Conservation (phyloP, 140 eudicot genomes). For the Stevia rebaudiana region DNA sequence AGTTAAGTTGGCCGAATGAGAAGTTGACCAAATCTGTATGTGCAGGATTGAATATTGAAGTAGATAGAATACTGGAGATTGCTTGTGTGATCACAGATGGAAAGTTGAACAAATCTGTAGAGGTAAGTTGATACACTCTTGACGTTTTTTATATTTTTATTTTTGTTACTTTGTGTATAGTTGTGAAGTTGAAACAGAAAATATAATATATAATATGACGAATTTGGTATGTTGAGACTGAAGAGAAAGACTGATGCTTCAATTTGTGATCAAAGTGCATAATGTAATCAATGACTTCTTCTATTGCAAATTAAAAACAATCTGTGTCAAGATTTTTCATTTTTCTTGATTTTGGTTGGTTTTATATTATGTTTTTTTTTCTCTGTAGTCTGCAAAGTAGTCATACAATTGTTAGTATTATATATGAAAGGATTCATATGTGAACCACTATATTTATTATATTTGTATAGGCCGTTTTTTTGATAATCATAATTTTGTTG, state of each 20-base stretch:
- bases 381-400: not conserved
- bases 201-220: not conserved
- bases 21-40: slow-evolving; percentile 6
- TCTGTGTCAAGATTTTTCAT: not conserved
- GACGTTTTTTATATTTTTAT: not conserved
- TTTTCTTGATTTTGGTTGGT: slow-evolving; percentile 1
- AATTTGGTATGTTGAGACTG: not conserved
- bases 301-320: not conserved
- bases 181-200: not conserved
- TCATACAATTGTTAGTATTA: not conserved
- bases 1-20: not conserved
- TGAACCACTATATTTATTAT: too few species aligned
- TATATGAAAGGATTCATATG: not conserved
- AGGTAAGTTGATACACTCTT: slow-evolving; percentile 43
- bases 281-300: not conserved
- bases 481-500: too few species aligned
- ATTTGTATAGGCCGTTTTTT: too few species aligned
- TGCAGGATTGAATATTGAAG: slow-evolving; percentile 80
- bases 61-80: slow-evolving; percentile 87
- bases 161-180: not conserved
- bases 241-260: not conserved
- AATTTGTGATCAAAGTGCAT: slow-evolving; percentile 1
- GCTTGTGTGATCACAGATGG: slow-evolving; percentile 94
- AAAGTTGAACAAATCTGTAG: slow-evolving; percentile 61
- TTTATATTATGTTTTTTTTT: not conserved